Conservation (phyloP, 2,329 filamentous ascomycete genomes). For the Phaeomoniella chlamydospora region DNA sequence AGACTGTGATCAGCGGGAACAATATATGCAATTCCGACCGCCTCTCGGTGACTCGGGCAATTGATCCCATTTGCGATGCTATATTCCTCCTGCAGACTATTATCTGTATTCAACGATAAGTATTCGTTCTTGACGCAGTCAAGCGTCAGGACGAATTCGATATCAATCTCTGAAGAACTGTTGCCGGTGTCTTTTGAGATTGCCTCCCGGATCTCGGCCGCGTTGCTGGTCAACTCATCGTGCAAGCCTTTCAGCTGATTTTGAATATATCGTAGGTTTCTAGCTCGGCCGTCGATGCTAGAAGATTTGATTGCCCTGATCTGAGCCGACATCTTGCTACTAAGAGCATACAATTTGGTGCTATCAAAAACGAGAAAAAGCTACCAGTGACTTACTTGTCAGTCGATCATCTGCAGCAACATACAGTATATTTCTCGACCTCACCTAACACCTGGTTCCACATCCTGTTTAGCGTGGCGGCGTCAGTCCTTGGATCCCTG, state of each 20-base stretch:
- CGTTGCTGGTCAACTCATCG: slow-evolving; percentile 13
- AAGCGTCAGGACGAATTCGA: slow-evolving; percentile 15
- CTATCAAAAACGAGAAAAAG: slow-evolving; percentile 4
- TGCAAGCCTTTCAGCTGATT: slow-evolving; percentile 23
- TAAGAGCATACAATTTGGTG: too few relatives aligned
- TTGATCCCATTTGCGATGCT: slow-evolving; percentile 13
- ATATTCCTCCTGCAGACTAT: slow-evolving; percentile 17
- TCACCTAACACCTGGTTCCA: too few relatives aligned
- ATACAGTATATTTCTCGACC: too few relatives aligned
- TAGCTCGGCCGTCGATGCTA: slow-evolving; percentile 22
- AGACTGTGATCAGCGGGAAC: slow-evolving; percentile 16
- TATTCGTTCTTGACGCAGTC: slow-evolving; percentile 16
- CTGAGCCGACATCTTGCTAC: slow-evolving; percentile 11
- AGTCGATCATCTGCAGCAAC: too few relatives aligned
- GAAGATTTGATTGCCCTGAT: too few relatives aligned
- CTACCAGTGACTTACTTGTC: too few relatives aligned
- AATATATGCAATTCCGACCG: slow-evolving; percentile 17
- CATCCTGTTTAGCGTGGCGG: too few relatives aligned
- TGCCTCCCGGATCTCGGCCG: slow-evolving; percentile 16
- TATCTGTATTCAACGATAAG: slow-evolving; percentile 13
- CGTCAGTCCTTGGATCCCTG: too few relatives aligned
- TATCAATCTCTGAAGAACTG: slow-evolving; percentile 17
- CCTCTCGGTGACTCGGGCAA: slow-evolving; percentile 9
- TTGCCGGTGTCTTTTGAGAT: slow-evolving; percentile 16
- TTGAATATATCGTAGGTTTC: slow-evolving; percentile 23